Evolutionary conservation across 192 early-diverging fungal genomes (phyloP), one percentile per base, ranked within the genome.

Genomic region (Backusella australiensis): DNA sequence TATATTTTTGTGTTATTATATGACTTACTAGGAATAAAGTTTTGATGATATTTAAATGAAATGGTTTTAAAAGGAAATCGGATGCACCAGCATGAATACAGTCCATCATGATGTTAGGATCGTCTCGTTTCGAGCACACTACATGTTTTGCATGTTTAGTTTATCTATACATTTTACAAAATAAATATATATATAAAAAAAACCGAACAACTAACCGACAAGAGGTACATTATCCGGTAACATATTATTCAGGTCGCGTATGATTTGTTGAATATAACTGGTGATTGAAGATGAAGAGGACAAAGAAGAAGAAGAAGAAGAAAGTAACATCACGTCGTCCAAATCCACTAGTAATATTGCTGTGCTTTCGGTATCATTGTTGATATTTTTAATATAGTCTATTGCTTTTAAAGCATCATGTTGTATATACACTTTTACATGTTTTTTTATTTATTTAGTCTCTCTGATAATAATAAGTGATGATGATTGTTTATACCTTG

Each of bases 41-140:
- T 71, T 85, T 83, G n/a, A 85, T 78, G 5, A 82, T 83, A 63
- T 86, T 78, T 41, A 82, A 67, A 29, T 79, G 71, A 23, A 89
- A 72, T 15, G 88, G 88, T 76, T 86, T 87, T 39, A 87, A 41
- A 42, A 89, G 65, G 59, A 83, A 86, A 73, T 89, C 88, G 11
- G 81, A 77, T 11, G 86, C 88, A 36, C 88, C 88, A 19, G 83
- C 73, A 34, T 89, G 87, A 59, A 89, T 78, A 68, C 86, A 79
- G 32, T 85, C 80, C 49, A 82, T 35, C 76, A 87, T 86, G 36
- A 83, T 79, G 17, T 80, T 75, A 3, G 74, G 26, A 32, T 72
- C 69, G 44, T 80, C 78, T 59, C 78, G 73, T 11, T 36, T 73
- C 12, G 84, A 85, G 66, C 71, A 85, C 19, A 85, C 84, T 85